A percentile compares a stretch with the other conserved stretches of the same genome.
Evolutionary conservation across 352 stramenopile species (phyloP).

Genomic region (Phytophthora hibernalis): DNA sequence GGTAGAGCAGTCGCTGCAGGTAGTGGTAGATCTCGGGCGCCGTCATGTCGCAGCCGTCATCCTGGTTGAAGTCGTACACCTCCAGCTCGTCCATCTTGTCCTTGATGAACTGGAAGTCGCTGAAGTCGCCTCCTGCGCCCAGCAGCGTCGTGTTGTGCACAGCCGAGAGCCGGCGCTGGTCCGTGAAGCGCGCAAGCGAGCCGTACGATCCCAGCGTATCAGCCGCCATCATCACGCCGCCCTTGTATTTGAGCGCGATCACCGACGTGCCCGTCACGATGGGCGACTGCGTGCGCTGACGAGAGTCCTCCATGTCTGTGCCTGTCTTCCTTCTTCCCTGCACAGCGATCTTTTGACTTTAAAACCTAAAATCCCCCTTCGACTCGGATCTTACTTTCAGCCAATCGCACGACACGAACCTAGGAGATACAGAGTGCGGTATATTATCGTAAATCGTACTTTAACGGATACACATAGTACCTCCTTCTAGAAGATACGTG

Average conservation of each 20-base stretch:
- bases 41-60: constrained; percentile 95
- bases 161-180: constrained; percentile 85
- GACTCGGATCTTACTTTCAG: not conserved
- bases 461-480: not conserved
- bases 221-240: constrained; percentile 97
- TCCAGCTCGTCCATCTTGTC: constrained; percentile 95
- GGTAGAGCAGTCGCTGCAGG: constrained; percentile 98
- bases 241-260: constrained; percentile 95
- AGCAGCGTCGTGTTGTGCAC: constrained; percentile 95
- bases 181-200: constrained; percentile 97
- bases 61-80: constrained; percentile 95
- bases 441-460: not conserved
- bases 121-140: constrained; percentile 96
- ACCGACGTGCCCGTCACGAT: constrained; percentile 99
- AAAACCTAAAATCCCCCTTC: constrained; percentile 25
- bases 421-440: not conserved
- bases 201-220: constrained; percentile 99
- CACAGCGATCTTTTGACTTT: constrained; percentile 39
- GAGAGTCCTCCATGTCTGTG: constrained; percentile 66
- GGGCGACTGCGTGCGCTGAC: constrained; percentile 91
- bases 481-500: constrained; percentile 30
- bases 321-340: constrained; percentile 19
- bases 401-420: constrained; percentile 5
- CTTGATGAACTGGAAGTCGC: constrained; percentile 97
- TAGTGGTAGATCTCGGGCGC: constrained; percentile 97